Percentiles rank a stretch among this genome's conserved stretches.
Conservation (phyloP, 306 rosid genomes). For the Vachellia collinsii region DNA sequence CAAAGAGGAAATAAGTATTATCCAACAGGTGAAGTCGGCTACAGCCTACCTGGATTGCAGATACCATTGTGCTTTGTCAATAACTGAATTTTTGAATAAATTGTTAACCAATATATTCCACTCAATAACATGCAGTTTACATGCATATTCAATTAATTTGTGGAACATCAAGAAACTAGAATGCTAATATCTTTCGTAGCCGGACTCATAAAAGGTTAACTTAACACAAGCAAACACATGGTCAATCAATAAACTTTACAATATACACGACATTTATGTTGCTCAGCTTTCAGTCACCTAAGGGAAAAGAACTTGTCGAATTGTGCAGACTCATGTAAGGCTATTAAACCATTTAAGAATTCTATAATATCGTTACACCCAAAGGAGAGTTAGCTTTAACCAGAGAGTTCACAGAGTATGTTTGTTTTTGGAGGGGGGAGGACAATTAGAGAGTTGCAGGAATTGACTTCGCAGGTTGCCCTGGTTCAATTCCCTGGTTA, state of each 20-base stretch:
- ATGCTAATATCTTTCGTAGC: background rate
- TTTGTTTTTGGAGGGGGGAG: background rate
- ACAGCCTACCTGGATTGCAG: too few species aligned
- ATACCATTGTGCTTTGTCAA: too few species aligned
- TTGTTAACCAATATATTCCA: too few species aligned
- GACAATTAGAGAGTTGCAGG: background rate
- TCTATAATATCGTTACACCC: slow-evolving; percentile 2
- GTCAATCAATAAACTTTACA: slow-evolving; percentile 4
- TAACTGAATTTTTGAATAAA: too few species aligned
- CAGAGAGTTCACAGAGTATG: slow-evolving; percentile 20
- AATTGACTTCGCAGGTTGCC: background rate
- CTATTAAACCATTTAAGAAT: slow-evolving; percentile 23
- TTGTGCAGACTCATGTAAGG: background rate
- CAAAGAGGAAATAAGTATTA: background rate
- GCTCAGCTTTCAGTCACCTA: slow-evolving; percentile 19
- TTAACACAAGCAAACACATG: background rate
- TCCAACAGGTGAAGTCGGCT: too few species aligned
- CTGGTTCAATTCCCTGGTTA: background rate
- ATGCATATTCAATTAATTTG: background rate
- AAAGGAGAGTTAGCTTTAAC: background rate
- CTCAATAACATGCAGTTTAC: too few species aligned
- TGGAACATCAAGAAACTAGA: background rate
- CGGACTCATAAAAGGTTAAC: background rate
- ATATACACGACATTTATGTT: background rate
- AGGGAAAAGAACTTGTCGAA: slow-evolving; percentile 6